These are phyloP conservation scores for Oxalis stricta DNA, from an alignment of 441 rosid genomes.

Conservation along the genomic window DNA sequence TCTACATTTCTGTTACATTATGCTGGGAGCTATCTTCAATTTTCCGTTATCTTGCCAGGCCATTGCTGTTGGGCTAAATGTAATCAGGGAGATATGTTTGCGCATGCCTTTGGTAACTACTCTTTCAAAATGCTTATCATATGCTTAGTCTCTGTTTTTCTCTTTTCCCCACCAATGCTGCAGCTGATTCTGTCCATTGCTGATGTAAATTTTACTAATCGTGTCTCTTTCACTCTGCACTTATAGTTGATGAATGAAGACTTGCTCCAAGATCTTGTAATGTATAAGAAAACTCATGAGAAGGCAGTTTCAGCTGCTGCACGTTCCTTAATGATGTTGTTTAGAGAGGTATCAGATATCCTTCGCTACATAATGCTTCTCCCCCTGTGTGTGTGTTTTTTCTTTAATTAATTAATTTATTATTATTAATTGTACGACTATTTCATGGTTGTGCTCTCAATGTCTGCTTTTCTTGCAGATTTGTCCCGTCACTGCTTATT, in stretches of 20 bases:
- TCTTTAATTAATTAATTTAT: too few species aligned
- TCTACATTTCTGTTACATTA: neutral
- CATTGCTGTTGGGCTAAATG: conserved; percentile 85
- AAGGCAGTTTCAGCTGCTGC: conserved; percentile 83
- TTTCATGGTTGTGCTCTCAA: too few species aligned
- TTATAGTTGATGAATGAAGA: conserved; percentile 90
- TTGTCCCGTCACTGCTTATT: conserved; percentile 73
- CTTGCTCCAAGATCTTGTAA: conserved; percentile 83
- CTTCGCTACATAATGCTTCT: conserved; percentile 5
- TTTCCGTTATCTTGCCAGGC: conserved; percentile 29
- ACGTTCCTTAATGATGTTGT: conserved; percentile 69
- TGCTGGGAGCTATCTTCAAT: neutral
- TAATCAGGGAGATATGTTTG: conserved; percentile 79
- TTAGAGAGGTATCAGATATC: conserved; percentile 61
- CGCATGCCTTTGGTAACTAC: conserved; percentile 73
- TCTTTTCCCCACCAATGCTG: too few species aligned
- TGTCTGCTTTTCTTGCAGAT: conserved; percentile 31
- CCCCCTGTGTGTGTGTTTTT: neutral
- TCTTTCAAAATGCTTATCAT: conserved; percentile 1
- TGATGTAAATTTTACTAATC: neutral
- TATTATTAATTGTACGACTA: too few species aligned
- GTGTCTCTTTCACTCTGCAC: conserved; percentile 11
- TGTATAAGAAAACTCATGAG: conserved; percentile 76
- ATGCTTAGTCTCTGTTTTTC: neutral
- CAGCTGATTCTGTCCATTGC: too few species aligned